A percentile compares a stretch with the other conserved stretches of the same genome.
phyloP scores from a whole-genome alignment of 2,329 filamentous ascomycete species.

The Trichoderma sp. region DNA sequence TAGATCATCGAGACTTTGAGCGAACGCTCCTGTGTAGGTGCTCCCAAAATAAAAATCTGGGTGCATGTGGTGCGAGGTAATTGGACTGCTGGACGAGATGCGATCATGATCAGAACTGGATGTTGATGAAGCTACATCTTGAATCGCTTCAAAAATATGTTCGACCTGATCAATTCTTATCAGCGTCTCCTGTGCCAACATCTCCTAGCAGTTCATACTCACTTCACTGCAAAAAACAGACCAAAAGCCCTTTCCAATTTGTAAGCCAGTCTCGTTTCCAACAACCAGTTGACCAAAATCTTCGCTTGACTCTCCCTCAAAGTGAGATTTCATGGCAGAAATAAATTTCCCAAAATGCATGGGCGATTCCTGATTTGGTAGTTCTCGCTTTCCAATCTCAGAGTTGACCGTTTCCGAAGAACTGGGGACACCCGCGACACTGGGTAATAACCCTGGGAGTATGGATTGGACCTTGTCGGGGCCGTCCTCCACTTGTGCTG shows the following conservation, averaged over 20 bases:
- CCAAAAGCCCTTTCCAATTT: conserved; percentile 41
- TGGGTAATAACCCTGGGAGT: neutral
- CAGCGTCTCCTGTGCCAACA: neutral
- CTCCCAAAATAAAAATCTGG: neutral
- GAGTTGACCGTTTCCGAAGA: neutral
- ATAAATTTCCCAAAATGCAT: neutral
- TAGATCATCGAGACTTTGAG: conserved; percentile 13
- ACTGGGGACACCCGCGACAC: neutral
- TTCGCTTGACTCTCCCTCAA: neutral
- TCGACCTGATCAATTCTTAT: neutral
- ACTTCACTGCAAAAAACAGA: conserved; percentile 41
- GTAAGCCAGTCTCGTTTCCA: conserved; percentile 28
- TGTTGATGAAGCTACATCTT: neutral
- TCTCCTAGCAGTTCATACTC: neutral
- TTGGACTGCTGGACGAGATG: neutral
- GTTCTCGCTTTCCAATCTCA: neutral
- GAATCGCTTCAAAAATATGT: neutral
- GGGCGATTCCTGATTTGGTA: neutral
- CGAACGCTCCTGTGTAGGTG: neutral
- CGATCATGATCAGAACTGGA: neutral
- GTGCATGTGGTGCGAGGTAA: neutral
- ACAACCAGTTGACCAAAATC: conserved; percentile 20
- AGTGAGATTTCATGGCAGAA: neutral
- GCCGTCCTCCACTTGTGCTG: conserved; percentile 18
- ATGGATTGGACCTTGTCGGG: neutral